Evolutionary conservation across 2,329 filamentous ascomycete species (phyloP), one percentile per base, ranked within the genome.

Genomic region (Periconia digitata): DNA sequence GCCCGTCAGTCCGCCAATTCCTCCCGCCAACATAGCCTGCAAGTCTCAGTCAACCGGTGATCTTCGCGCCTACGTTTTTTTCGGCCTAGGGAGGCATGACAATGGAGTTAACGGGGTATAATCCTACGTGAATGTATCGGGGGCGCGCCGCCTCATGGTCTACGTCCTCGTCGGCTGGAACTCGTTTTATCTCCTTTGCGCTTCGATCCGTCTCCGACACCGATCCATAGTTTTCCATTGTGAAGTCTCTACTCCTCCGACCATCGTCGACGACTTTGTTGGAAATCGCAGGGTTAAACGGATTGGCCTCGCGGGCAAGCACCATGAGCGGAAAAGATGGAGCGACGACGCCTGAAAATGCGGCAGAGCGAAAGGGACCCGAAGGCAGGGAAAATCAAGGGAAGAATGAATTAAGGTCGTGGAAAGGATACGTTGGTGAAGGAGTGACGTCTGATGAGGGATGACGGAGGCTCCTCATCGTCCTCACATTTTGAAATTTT

Each of bases 11-110:
- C 94, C 94, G 66, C 95, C 94, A 44, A 95, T 78, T 51, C 92
- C 94, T 66, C 94, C 94, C 27, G 94, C 94, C 65, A 99, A 80
- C 92, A 97, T 99, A 70, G 89, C 86, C 90, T 96, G 57, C 51
- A 51, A 43, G 46, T 17, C 17, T 49, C 32, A 18, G 58, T 67
- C 63, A 67, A 64, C 53, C 48, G 47, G 41, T 32, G 46, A 32
- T 13, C 12, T 32, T 32, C 4, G 27, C 4, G 27, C 4, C 27
- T 13, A 13, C 27, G n/a, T 32, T 12, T 10, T 32, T 15, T 49
- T 52, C 45, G 16, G 24, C 16, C 15, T 7, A 35, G 8, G 20
- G 20, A 29, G 12, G 17, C 18, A 32, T 32, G 10, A 32, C 10
- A 32, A 32, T 32, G 27, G 27, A 15, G n/a, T n/a, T 15, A 32